Evolutionary conservation across 768 basidiomycete genomes (phyloP), one percentile per base, ranked within the genome.

Genomic region (Trametes sanguinea): DNA sequence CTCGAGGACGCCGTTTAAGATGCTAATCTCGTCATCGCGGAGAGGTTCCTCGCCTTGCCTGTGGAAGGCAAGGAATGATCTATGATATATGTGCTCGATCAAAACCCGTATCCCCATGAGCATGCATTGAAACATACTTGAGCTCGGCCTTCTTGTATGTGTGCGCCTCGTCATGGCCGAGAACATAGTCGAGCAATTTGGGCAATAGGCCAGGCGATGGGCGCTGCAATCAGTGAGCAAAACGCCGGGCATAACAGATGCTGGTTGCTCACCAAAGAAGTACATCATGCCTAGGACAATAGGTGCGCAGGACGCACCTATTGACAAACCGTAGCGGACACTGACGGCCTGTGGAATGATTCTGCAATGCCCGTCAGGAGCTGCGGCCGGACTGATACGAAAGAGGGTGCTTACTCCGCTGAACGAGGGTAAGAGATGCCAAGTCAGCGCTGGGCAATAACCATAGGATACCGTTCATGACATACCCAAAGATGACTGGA

Each of bases 101-200:
- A 22, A 27, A 6, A 46, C 17, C n/a, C n/a, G 7, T 4, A 29
- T 17, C 7, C n/a, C 9, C 22, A 22, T 22, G 22, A 22, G 22
- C 22, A 22, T 22, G 22, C 22, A 22, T 22, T 22, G 22, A 22
- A 11, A 37, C 40, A 17, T 57, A 68, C 70, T 75, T 77, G 22
- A 78, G 71, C 60, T 78, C 77, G 7, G 89, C 90, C 72, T 93
- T 93, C 69, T 92, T 92, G 76, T 94, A 94, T 0, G 88, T 90
- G 74, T 83, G 74, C 66, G 77, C 78, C 66, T 92, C 90, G 66
- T 88, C 81, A 2, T 78, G 79, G 22, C 96, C 96, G 2, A 98
- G 84, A 2, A 89, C 83, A 51, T 75, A 78, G 71, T 98, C 96
- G 35, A 99, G 85, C 0, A 98, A 74, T 63, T 82, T 87, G 17